Evolutionary conservation across 768 basidiomycete genomes (phyloP).

Genomic region (Panaeolus papilionaceus): DNA sequence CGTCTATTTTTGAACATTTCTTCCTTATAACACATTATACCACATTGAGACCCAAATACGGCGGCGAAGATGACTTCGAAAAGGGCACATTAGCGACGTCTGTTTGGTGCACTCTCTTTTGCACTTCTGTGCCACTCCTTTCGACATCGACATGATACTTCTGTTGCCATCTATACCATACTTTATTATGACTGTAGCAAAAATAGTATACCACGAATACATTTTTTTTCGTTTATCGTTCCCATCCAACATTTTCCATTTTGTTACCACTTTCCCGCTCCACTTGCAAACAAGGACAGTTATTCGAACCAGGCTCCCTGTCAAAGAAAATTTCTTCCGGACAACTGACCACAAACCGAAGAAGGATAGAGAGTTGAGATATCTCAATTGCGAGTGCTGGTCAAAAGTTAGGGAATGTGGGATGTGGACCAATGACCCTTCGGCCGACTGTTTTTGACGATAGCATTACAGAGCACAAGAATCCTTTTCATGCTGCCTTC

Average conservation of each 20-base stretch:
- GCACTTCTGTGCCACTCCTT: background rate
- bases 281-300: background rate
- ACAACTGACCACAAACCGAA: no score
- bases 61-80: background rate
- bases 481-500: no score
- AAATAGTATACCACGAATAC: background rate
- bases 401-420: no score
- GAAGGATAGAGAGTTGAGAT: no score
- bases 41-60: background rate
- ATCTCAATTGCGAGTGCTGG: no score
- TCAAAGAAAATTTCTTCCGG: no score
- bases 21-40: background rate
- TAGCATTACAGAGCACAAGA: no score
- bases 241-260: background rate
- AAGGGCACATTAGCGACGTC: background rate
- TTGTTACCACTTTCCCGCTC: background rate
- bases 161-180: constrained; percentile 10
- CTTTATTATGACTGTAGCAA: constrained; percentile 10
- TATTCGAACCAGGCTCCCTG: no score
- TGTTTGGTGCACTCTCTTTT: background rate
- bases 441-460: no score
- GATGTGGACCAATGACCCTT: no score
- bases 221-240: background rate
- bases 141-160: background rate
- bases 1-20: background rate